Evolutionary conservation across 2,329 filamentous ascomycete species (phyloP), one percentile per base, ranked within the genome.

Genomic region (Aureobasidium sp.): DNA sequence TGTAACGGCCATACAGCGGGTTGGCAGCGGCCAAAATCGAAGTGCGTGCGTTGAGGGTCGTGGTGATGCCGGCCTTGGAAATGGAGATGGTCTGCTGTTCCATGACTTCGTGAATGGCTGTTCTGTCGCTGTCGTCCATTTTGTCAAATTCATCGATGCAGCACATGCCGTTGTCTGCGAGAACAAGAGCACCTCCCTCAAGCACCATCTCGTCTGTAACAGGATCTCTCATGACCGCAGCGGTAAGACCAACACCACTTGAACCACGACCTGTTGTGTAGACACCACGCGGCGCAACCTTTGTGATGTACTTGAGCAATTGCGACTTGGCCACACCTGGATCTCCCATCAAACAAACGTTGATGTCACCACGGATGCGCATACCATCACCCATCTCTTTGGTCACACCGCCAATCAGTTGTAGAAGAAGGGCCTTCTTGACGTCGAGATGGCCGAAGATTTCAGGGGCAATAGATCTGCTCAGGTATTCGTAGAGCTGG

Each of bases 261-360:
- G 86, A 89, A 63, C 87, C 87, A 70, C 90, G 90, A 64, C 87
- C 87, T 65, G 85, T 89, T 17, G 87, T 90, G 73, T 90, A 90
- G 5, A 90, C 84, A 72, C 87, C 87, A 63, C 94, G 88, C 42
- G 94, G 94, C 5, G 94, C 94, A 70, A 99, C 99, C 76, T 96
- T 95, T 82, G 99, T 93, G 29, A 99, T 88, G 70, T 99, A 99
- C 65, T 91, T 84, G 31, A 99, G 82, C 61, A 99, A 47, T 42
- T 99, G 94, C 40, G 94, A 99, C 79, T 99, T 99, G 78, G 94
- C 94, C 72, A 99, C 94, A 90, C 94, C 94, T 73, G 94, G 94
- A 71, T 99, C 94, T 82, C 94, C 94, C 94, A 99, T 99, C 71
- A 99, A 79, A 74, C 94, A 97, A 65, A 99, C 88, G 77, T 99